phyloP scores from a whole-genome alignment of 345 rosid genomes.

The Syzygium aromaticum region DNA sequence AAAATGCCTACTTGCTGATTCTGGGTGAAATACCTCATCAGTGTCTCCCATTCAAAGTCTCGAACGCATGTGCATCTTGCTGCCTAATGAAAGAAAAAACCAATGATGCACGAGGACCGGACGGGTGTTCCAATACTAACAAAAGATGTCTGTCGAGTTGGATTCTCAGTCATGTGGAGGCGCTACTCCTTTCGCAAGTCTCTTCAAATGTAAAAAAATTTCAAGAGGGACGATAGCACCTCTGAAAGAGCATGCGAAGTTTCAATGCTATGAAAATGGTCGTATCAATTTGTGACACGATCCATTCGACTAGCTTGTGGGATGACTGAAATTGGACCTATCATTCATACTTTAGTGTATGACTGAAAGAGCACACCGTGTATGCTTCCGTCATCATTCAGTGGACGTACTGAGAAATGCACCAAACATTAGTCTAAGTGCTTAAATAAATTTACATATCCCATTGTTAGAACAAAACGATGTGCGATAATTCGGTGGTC shows the following conservation, averaged over 20 bases:
- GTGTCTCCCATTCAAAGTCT: background rate
- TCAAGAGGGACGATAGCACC: background rate
- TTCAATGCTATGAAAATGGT: background rate
- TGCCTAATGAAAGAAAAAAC: background rate
- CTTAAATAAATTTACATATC: background rate
- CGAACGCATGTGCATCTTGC: background rate
- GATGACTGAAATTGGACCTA: background rate
- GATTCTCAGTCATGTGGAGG: background rate
- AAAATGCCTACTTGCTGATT: background rate
- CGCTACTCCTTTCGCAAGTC: background rate
- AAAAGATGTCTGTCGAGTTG: background rate
- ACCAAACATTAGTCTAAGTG: background rate
- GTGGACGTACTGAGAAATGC: background rate
- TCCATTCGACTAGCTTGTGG: background rate
- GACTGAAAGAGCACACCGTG: background rate
- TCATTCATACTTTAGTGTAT: background rate
- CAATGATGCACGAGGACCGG: background rate
- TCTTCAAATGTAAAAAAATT: background rate
- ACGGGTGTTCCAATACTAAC: background rate
- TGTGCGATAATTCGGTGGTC: background rate
- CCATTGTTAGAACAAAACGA: background rate
- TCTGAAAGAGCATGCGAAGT: background rate
- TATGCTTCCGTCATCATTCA: background rate
- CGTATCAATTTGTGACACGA: background rate
- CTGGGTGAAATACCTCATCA: background rate